Conservation (phyloP, 1,284 basidiomycete species). For the Leccinum ponderosum region DNA sequence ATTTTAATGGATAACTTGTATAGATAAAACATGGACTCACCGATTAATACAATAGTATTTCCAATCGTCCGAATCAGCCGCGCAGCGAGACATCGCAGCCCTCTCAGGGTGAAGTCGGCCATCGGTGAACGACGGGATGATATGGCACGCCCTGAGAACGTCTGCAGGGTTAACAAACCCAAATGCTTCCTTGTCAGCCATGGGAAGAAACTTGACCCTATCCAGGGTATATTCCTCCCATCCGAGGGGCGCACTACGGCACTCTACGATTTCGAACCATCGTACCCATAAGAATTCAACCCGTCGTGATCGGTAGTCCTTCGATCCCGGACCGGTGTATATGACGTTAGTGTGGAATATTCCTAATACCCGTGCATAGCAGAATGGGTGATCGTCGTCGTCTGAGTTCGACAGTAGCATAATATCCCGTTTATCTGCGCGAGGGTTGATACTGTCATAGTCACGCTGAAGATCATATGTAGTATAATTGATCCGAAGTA, state of each 20-base stretch:
- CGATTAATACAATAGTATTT: not conserved
- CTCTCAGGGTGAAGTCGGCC: conserved; percentile 1
- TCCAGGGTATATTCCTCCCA: conserved; percentile 1
- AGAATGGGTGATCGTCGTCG: not conserved
- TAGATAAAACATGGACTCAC: no score
- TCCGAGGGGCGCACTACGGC: not conserved
- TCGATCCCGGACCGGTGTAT: not conserved
- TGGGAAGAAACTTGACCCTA: conserved; percentile 2
- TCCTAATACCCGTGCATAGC: not conserved
- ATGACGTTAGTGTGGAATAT: not conserved
- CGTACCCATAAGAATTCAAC: not conserved
- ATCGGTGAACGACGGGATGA: not conserved
- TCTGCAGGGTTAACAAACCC: not conserved
- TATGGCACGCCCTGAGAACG: not conserved
- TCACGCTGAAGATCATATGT: not conserved
- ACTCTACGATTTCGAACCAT: not conserved
- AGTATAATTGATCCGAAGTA: not conserved
- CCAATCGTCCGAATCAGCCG: not conserved
- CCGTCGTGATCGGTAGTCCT: not conserved
- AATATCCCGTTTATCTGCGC: not conserved
- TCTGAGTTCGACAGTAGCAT: not conserved
- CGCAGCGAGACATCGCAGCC: conserved; percentile 9
- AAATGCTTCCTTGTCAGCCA: not conserved
- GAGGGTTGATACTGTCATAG: not conserved
- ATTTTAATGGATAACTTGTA: no score